phyloP scores from a whole-genome alignment of 202 grass and related monocot species.

The Zizania palustris region DNA sequence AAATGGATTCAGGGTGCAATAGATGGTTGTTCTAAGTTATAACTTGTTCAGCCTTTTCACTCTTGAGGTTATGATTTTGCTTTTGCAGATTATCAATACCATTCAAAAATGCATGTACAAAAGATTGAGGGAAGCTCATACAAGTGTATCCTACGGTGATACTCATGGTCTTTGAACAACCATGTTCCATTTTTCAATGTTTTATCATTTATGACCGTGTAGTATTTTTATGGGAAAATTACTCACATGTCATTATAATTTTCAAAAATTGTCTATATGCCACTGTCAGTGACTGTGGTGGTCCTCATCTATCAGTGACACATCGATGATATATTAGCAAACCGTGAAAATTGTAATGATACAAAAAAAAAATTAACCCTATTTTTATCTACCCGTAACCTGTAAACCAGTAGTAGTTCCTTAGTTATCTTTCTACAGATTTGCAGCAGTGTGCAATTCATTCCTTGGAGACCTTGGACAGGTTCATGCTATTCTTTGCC shows the following conservation, averaged over 20 bases:
- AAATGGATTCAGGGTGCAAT: slow-evolving; percentile 13
- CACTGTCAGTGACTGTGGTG: too few relatives aligned
- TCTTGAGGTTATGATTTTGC: slow-evolving; percentile 28
- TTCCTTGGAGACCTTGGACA: slow-evolving; percentile 98
- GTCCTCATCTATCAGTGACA: too few relatives aligned
- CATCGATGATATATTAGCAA: too few relatives aligned
- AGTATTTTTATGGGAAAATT: background rate
- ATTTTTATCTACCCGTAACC: slow-evolving; percentile 1
- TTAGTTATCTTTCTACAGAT: slow-evolving; percentile 70
- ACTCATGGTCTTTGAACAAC: slow-evolving; percentile 19
- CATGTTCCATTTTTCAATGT: slow-evolving; percentile 8
- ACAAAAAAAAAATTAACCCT: too few relatives aligned
- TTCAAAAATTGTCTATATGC: too few relatives aligned
- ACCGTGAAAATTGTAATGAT: too few relatives aligned
- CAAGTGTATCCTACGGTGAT: slow-evolving; percentile 75
- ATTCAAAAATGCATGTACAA: slow-evolving; percentile 75
- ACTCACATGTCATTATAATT: too few relatives aligned
- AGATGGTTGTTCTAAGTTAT: slow-evolving; percentile 26
- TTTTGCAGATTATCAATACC: slow-evolving; percentile 76
- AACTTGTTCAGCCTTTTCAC: slow-evolving; percentile 32
- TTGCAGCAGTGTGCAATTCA: slow-evolving; percentile 84
- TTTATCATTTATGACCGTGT: slow-evolving; percentile 10
- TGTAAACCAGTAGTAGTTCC: slow-evolving; percentile 43
- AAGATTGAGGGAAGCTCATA: slow-evolving; percentile 90
- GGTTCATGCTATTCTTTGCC: slow-evolving; percentile 44